A percentile compares a stretch with the other conserved stretches of the same genome.
Conservation (phyloP, 148 eudicot species). For the Fagopyrum homotropicum region DNA sequence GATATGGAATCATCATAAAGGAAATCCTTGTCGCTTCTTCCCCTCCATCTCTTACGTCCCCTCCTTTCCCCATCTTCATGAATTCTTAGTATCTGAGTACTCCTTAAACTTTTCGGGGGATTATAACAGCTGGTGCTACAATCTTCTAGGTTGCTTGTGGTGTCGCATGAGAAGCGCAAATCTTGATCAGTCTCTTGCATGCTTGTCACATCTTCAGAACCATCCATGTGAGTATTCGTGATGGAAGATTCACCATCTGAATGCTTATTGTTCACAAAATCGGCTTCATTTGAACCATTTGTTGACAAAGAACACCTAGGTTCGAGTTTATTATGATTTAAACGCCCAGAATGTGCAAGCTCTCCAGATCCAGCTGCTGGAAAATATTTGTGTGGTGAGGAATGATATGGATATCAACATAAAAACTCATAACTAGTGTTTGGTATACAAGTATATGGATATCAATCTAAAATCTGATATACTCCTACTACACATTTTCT, state of each 20-base stretch:
- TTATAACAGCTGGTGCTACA: conserved; percentile 76
- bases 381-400: not conserved
- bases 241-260: conserved; percentile 56
- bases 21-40: conserved; percentile 47
- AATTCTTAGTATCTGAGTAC: conserved; percentile 43
- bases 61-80: conserved; percentile 47
- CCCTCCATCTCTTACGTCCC: conserved; percentile 90
- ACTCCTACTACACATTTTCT: too few species aligned
- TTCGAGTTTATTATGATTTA: conserved; percentile 25
- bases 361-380: not conserved
- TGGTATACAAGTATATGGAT: too few species aligned
- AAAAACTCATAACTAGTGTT: too few species aligned
- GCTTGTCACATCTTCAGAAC: conserved; percentile 45
- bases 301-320: conserved; percentile 33
- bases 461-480: too few species aligned
- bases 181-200: conserved; percentile 43
- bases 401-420: too few species aligned
- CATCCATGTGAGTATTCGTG: conserved; percentile 33
- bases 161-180: conserved; percentile 50
- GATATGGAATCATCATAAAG: conserved; percentile 32
- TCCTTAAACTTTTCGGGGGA: conserved; percentile 28
- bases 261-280: conserved; percentile 32
- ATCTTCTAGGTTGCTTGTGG: conserved; percentile 43
- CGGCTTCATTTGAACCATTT: conserved; percentile 35
- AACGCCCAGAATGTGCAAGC: conserved; percentile 15